Evolutionary conservation across 164 flowering plant species (phyloP).

Genomic region (Chimonanthus praecox): DNA sequence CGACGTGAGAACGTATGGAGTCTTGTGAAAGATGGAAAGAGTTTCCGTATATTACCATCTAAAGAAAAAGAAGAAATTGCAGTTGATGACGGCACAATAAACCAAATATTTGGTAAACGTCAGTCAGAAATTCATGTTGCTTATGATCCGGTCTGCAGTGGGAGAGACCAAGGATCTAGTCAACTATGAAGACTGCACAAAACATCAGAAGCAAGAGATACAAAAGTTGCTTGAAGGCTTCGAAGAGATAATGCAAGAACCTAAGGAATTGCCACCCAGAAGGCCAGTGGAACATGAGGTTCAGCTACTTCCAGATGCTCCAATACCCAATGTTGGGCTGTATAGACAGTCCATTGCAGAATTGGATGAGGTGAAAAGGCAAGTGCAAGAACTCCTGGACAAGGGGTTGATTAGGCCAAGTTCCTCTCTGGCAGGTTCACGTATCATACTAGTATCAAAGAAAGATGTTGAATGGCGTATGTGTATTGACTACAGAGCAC

Average conservation of each 20-base stretch:
- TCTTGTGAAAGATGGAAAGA: background rate
- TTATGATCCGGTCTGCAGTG: background rate
- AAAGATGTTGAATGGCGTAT: too few species aligned
- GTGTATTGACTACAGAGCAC: background rate
- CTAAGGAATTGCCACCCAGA: constrained; percentile 1
- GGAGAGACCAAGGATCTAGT: too few species aligned
- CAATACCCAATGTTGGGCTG: background rate
- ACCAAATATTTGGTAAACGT: background rate
- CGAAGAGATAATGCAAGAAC: background rate
- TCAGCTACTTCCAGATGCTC: background rate
- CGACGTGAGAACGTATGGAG: background rate
- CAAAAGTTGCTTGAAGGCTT: background rate
- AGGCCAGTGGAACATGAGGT: background rate
- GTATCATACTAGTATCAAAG: background rate
- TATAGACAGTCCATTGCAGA: background rate
- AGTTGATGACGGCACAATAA: background rate
- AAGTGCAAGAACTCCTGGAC: constrained; percentile 8
- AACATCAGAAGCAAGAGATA: background rate
- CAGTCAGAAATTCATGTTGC: background rate
- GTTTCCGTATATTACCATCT: background rate
- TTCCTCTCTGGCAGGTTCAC: background rate
- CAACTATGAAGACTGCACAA: too few species aligned
- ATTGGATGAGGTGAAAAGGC: background rate
- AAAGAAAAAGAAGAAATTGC: background rate
- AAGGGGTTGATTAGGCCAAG: background rate